A percentile compares a stretch with the other conserved stretches of the same genome.
Evolutionary conservation across 108 stramenopile species (phyloP).

Genomic region (Chaetoceros tenuissimus): DNA sequence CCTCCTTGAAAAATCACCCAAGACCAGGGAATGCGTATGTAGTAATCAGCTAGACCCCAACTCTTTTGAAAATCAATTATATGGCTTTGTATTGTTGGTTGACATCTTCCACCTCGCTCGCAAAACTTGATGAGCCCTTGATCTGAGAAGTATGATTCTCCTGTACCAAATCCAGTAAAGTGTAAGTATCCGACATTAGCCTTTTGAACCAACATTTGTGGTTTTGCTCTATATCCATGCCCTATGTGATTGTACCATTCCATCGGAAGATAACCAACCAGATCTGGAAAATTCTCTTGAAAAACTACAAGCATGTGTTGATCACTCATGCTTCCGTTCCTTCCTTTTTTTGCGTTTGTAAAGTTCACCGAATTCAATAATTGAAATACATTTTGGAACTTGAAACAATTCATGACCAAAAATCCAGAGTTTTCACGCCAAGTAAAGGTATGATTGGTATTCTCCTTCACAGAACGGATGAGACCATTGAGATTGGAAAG

Average conservation of each 20-base stretch:
- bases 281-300: background rate
- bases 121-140: background rate
- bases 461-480: no score
- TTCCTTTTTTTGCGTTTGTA: background rate
- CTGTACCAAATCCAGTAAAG: constrained; percentile 1
- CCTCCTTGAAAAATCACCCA: constrained; percentile 1
- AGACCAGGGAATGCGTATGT: constrained; percentile 4
- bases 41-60: constrained; percentile 5
- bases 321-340: background rate
- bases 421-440: constrained; percentile 1
- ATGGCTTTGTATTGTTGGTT: background rate
- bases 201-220: background rate
- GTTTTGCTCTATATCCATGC: background rate
- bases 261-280: background rate
- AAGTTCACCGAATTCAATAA: background rate
- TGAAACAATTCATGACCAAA: constrained; percentile 1
- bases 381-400: background rate
- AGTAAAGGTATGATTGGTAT: background rate
- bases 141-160: background rate
- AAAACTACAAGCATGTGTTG: background rate
- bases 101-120: background rate
- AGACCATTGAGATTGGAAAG: constrained; percentile 1
- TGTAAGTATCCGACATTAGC: constrained; percentile 1
- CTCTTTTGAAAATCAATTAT: background rate
- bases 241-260: constrained; percentile 2